Percentiles rank a stretch among this genome's conserved stretches.
phyloP scores from a whole-genome alignment of 2,329 filamentous ascomycete species.

The Hypocrella siamensis region DNA sequence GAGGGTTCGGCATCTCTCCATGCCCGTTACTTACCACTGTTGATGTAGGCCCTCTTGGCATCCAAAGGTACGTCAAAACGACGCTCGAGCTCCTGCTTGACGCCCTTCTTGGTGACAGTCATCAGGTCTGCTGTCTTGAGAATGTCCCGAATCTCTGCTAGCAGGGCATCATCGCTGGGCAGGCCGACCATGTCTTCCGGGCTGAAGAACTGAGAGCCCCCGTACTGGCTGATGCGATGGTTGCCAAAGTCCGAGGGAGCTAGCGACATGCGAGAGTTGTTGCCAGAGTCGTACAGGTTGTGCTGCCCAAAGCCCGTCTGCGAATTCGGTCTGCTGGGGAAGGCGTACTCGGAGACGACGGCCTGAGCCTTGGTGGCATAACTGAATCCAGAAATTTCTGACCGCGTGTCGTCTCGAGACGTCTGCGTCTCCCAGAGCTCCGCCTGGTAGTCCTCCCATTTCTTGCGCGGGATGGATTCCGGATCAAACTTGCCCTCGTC shows the following conservation, averaged over 20 bases:
- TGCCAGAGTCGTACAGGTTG: slow-evolving; percentile 30
- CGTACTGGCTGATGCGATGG: slow-evolving; percentile 45
- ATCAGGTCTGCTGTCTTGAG: slow-evolving; percentile 84
- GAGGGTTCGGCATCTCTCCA: no score
- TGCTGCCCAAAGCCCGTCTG: slow-evolving; percentile 34
- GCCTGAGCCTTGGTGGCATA: slow-evolving; percentile 76
- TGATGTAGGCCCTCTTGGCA: slow-evolving; percentile 82
- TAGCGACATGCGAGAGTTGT: slow-evolving; percentile 61
- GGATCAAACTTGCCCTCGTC: slow-evolving; percentile 99
- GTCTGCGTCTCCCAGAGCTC: slow-evolving; percentile 95
- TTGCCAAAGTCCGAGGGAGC: slow-evolving; percentile 52
- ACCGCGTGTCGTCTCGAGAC: slow-evolving; percentile 63
- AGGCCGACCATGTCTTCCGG: slow-evolving; percentile 58
- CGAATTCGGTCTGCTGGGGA: slow-evolving; percentile 40
- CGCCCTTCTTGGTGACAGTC: slow-evolving; percentile 96
- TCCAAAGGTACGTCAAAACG: slow-evolving; percentile 80
- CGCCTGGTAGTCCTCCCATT: slow-evolving; percentile 97
- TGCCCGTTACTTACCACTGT: slow-evolving; percentile 67
- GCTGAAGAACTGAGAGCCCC: slow-evolving; percentile 41
- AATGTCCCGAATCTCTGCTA: slow-evolving; percentile 91
- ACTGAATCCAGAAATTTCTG: slow-evolving; percentile 83
- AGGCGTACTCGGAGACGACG: slow-evolving; percentile 54
- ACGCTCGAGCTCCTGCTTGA: slow-evolving; percentile 84
- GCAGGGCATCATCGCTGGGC: slow-evolving; percentile 75
- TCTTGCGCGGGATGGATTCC: slow-evolving; percentile 83